These are phyloP conservation scores for Polygonum maritimum DNA, from an alignment of 148 eudicot species.

Conservation along the genomic window DNA sequence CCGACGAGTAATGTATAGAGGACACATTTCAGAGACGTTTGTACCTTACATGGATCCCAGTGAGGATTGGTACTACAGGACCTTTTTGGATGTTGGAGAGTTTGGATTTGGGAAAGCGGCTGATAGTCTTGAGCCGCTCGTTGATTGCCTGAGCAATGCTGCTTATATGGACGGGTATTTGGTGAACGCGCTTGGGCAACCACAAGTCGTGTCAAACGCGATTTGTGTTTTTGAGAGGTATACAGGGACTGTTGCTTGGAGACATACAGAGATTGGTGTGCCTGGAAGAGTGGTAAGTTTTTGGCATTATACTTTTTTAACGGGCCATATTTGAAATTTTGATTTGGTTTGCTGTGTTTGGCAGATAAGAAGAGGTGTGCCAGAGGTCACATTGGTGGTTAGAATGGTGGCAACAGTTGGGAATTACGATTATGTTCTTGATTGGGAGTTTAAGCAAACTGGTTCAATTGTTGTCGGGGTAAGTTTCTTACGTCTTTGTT, in stretches of 20 bases:
- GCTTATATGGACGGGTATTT: slow-evolving; percentile 59
- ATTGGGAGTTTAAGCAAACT: slow-evolving; percentile 83
- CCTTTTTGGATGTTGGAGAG: slow-evolving; percentile 77
- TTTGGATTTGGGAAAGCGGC: slow-evolving; percentile 79
- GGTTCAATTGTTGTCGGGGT: slow-evolving; percentile 75
- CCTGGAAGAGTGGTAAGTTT: slow-evolving; percentile 63
- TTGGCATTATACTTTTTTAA: background rate
- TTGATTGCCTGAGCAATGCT: slow-evolving; percentile 63
- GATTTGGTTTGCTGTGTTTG: background rate
- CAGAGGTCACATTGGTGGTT: slow-evolving; percentile 61
- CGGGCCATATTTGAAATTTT: background rate
- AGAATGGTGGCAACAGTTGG: slow-evolving; percentile 89
- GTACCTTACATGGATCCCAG: slow-evolving; percentile 91
- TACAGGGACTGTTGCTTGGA: slow-evolving; percentile 68
- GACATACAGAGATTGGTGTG: slow-evolving; percentile 74
- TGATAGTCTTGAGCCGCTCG: slow-evolving; percentile 35
- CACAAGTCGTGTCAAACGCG: slow-evolving; percentile 35
- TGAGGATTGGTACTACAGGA: slow-evolving; percentile 66
- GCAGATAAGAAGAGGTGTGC: slow-evolving; percentile 56
- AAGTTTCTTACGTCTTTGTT: slow-evolving; percentile 8
- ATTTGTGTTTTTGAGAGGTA: slow-evolving; percentile 63
- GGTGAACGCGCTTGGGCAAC: slow-evolving; percentile 49
- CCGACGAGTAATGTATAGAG: slow-evolving; percentile 65
- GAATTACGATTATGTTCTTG: slow-evolving; percentile 83
- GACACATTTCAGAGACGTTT: slow-evolving; percentile 75